Evolutionary conservation across 495 filamentous ascomycete genomes (phyloP), one percentile per base, ranked within the genome.

Genomic region (Astrothelium subdiscretum): DNA sequence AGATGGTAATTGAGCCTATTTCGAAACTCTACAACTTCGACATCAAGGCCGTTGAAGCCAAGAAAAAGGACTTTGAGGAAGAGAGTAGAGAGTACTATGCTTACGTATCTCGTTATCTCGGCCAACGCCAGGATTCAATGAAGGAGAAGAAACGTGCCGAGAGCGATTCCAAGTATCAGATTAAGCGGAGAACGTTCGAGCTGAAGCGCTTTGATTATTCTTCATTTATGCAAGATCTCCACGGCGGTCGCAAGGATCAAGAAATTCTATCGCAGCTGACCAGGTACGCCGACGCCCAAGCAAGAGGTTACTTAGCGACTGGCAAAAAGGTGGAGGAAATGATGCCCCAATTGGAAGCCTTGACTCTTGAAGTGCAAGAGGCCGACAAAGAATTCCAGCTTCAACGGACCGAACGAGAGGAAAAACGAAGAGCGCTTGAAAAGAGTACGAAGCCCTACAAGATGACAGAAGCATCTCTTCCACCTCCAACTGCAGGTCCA

Each of bases 171-270:
- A 99, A 99, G 67, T 99, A 99, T 72, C 92, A 99, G 72, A 84
- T 81, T 1, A 97, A 96, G 71, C 85, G 92, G 59, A 86, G 87
- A 40, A 95, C 89, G 63, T 99, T 97, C 67, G 94, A 99, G 74
- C 78, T 99, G 42, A 97, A 91, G 75, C 87, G 95, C 11, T 99
- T 99, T 63, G 94, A 99, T 75, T 99, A 99, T 73, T 97, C 91
- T 20, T 95, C 91, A 12, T 99, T 97, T 71, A 96, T 99, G 91
- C 92, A 97, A 64, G 94, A 99, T 77, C 79, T 99, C 12, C 94
- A 97, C 68, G 94, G 94, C 27, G 94, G 94, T 31, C 88, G 94
- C 63, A 97, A 97, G 69, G 95, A 99, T 66, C 94, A 97, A 71
- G 94, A 97, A 71, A 88, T 99, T 24, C 78, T 99, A 26, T 97